Conservation (phyloP, 179 eudicot species). For the Amaranthus tricolor region DNA sequence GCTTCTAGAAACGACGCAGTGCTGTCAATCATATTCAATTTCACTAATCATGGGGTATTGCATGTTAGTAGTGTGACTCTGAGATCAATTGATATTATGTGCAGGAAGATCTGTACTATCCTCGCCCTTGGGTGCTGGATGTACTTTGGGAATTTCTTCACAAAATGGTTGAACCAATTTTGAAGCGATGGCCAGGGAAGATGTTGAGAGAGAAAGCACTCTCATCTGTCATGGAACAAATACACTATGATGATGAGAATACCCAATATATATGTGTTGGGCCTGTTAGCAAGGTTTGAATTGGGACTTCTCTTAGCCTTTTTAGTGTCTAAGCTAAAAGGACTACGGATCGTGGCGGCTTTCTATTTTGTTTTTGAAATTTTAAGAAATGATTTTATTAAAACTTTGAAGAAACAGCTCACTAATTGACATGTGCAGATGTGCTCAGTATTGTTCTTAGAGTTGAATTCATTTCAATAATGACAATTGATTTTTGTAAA, state of each 20-base stretch:
- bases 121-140: constrained; percentile 60
- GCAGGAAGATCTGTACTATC: constrained; percentile 72
- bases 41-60: not conserved
- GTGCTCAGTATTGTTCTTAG: too few species aligned
- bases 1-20: too few species aligned
- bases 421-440: too few species aligned
- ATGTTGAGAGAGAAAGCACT: constrained; percentile 58
- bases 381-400: too few species aligned
- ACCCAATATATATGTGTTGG: constrained; percentile 65
- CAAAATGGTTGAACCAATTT: constrained; percentile 51
- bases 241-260: constrained; percentile 78
- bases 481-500: too few species aligned
- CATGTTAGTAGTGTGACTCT: not conserved
- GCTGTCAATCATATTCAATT: too few species aligned
- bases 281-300: constrained; percentile 51
- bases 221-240: constrained; percentile 54
- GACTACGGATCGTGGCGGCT: too few species aligned
- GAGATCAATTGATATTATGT: constrained; percentile 15
- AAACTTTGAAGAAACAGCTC: too few species aligned
- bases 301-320: not conserved
- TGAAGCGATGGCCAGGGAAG: constrained; percentile 57
- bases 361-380: too few species aligned
- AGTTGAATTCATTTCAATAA: too few species aligned
- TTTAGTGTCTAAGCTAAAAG: not conserved
- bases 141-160: constrained; percentile 56